Base-by-base conservation (phyloP, 208 protist genomes). In the Leishmania martiniquensis region DNA sequence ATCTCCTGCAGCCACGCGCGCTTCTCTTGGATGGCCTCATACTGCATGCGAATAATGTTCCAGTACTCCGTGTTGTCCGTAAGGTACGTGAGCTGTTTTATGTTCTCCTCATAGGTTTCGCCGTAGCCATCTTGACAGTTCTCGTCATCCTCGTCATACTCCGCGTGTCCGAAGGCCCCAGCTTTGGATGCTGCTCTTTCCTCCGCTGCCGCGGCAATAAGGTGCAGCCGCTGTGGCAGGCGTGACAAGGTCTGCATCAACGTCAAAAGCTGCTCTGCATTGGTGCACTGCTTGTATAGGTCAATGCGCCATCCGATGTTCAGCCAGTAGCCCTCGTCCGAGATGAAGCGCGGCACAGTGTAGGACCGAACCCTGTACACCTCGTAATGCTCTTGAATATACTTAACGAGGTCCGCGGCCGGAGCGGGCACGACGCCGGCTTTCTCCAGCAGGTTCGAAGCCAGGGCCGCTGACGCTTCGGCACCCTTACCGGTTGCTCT, bases 251-350 rank as follows among this genome's bases (percentile, higher is more conserved):
- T 71, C 20, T 39, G 79, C 73, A 78, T 71, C 34, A 83, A 55
- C 44, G 2, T 59, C 22, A 86, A 62, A 17, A 93, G 76, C 13
- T 89, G 80, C 10, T 4, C 51, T 1, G 82, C 25, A 20, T 77
- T 77, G 20, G 47, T 34, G 75, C 86, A 93, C 75, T 82, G 82
- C 5, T 73, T 74, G 76, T 87, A 91, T 9, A 91, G 10, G 20
- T 37, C 4, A 51, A 91, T 77, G 42, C 86, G 82, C 89, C 89
- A 93, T 13, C 71, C 84, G 13, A 91, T 32, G 60, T 85, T 89
- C 72, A 88, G 72, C 89, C 87, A 93, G 79, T 90, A 93, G 72
- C 85, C 29, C 29, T 85, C 85, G 65, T 93, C 89, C 4, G 77
- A 81, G 3, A 85, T 78, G 71, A 86, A 86, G 49, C 78, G 81